These are phyloP conservation scores for Sarocladium brachiariae DNA, from an alignment of 2,329 filamentous ascomycete genomes.

Conservation along the genomic window DNA sequence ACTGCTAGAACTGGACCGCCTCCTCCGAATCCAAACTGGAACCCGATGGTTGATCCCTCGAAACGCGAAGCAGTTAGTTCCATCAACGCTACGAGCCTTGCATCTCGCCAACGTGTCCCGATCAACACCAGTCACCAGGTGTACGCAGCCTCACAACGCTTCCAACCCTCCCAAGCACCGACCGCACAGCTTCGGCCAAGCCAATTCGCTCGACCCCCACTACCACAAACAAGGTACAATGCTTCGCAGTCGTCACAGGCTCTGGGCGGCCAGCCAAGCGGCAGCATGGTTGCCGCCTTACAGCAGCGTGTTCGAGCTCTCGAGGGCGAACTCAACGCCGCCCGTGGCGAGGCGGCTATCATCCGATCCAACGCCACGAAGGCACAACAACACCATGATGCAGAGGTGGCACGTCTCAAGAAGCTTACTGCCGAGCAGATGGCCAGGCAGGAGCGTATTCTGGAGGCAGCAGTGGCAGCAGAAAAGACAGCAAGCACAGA, in stretches of 20 bases:
- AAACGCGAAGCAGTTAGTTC: conserved; percentile 14
- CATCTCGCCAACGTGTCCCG: conserved; percentile 14
- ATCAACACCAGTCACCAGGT: conserved; percentile 16
- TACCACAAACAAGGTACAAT: conserved; percentile 16
- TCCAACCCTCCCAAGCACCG: conserved; percentile 13
- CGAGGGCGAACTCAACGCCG: conserved; percentile 51
- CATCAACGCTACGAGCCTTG: conserved; percentile 3
- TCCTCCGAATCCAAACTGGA: conserved; percentile 31
- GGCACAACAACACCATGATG: conserved; percentile 53
- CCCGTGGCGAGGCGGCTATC: conserved; percentile 67
- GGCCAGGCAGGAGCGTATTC: conserved; percentile 54
- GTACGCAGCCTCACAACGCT: conserved; percentile 23
- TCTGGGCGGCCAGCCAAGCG: conserved; percentile 19
- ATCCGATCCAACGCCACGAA: conserved; percentile 65
- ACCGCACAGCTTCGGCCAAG: conserved; percentile 24
- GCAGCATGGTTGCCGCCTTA: conserved; percentile 35
- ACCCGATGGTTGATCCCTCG: conserved; percentile 23
- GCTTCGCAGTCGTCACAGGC: conserved; percentile 16
- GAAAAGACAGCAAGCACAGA: conserved; percentile 61
- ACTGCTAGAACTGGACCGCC: conserved; percentile 23
- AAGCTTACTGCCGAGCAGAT: conserved; percentile 58
- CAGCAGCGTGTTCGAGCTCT: conserved; percentile 47
- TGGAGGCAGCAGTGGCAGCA: conserved; percentile 59
- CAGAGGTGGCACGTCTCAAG: conserved; percentile 53
- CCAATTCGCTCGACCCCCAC: conserved; percentile 31